phyloP scores from a whole-genome alignment of 2,329 filamentous ascomycete genomes.

The Penicillium decumbens region DNA sequence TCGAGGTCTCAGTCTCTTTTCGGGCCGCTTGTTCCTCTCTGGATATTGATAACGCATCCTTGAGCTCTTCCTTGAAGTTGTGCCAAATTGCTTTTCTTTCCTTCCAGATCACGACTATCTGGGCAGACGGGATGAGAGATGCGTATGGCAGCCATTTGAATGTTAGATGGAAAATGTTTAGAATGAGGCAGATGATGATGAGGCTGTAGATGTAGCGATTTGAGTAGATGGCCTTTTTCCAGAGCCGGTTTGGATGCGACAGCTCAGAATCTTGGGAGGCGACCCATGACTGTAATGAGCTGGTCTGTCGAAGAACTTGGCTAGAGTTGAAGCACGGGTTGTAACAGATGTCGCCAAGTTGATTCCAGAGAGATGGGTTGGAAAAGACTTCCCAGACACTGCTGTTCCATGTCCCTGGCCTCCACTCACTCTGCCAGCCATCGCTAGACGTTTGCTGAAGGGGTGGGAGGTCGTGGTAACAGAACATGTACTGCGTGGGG shows the following conservation, averaged over 20 bases:
- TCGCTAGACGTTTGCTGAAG: constrained; percentile 19
- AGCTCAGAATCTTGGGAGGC: constrained; percentile 5
- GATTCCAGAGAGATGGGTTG: constrained; percentile 16
- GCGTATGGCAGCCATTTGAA: constrained; percentile 23
- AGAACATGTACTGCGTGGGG: constrained; percentile 31
- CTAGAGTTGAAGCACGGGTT: constrained; percentile 33
- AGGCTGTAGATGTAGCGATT: constrained; percentile 29
- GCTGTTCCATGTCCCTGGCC: constrained; percentile 28
- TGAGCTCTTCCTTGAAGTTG: constrained; percentile 17
- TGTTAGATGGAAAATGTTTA: constrained; percentile 24
- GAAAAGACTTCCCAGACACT: constrained; percentile 30
- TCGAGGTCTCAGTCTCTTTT: not conserved
- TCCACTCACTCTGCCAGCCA: constrained; percentile 25
- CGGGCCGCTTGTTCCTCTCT: not conserved
- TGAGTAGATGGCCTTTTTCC: constrained; percentile 19
- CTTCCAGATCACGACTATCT: constrained; percentile 24
- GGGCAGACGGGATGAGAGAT: constrained; percentile 25
- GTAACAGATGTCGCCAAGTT: constrained; percentile 28
- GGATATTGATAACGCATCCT: not conserved
- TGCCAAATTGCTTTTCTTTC: constrained; percentile 19
- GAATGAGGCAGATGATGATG: constrained; percentile 22
- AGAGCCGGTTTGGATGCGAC: constrained; percentile 11
- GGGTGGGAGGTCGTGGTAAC: constrained; percentile 26
- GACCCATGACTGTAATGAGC: constrained; percentile 18
- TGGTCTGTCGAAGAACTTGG: constrained; percentile 24